phyloP scores from a whole-genome alignment of 2,329 filamentous ascomycete species.

The Aureobasidium zeae region DNA sequence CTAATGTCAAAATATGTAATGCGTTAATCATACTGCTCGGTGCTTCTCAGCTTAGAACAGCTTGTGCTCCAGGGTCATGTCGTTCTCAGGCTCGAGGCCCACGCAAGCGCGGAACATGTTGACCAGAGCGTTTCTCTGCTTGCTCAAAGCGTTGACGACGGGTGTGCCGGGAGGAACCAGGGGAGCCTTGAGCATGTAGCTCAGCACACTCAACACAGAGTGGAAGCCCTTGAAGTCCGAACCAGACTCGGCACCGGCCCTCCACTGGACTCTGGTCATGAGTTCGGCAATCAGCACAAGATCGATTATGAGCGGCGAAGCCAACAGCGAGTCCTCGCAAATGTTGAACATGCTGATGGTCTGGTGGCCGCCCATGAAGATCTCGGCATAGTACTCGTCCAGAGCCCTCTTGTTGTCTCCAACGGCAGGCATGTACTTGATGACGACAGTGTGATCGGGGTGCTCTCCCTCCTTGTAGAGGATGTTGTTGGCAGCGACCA shows the following conservation, averaged over 20 bases:
- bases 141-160: conserved; percentile 88
- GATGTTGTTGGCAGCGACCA: conserved; percentile 91
- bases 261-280: conserved; percentile 98
- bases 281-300: conserved; percentile 88
- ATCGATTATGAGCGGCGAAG: conserved; percentile 94
- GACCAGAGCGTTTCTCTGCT: conserved; percentile 87
- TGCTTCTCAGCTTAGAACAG: conserved; percentile 60
- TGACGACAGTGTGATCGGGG: conserved; percentile 95
- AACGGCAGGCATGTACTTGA: conserved; percentile 99
- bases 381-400: conserved; percentile 98
- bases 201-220: conserved; percentile 89
- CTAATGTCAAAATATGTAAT: no score
- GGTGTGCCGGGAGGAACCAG: conserved; percentile 89
- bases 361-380: conserved; percentile 97
- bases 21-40: no score
- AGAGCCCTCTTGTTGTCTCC: conserved; percentile 98
- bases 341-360: conserved; percentile 98
- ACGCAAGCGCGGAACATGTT: conserved; percentile 99
- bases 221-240: conserved; percentile 84
- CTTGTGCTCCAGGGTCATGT: conserved; percentile 99
- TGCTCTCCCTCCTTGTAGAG: conserved; percentile 89
- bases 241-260: conserved; percentile 38
- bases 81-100: conserved; percentile 90
- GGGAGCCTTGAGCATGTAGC: conserved; percentile 97
- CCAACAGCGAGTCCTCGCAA: conserved; percentile 94